Evolutionary conservation across 2,329 filamentous ascomycete species (phyloP).

Genomic region (Endoconidiophora laricicola): DNA sequence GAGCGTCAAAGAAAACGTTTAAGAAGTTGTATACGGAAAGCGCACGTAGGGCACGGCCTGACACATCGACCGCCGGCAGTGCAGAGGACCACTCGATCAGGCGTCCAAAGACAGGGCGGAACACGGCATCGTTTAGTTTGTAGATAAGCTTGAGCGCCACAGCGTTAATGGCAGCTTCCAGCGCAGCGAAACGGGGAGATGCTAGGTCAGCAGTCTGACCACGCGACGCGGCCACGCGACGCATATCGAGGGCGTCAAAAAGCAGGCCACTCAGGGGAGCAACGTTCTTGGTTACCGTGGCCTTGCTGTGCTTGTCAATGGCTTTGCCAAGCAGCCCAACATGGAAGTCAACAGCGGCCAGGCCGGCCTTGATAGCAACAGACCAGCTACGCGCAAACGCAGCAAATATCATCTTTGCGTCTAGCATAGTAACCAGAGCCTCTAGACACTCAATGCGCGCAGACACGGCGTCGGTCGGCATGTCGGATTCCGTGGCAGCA

Average conservation of each 20-base stretch:
- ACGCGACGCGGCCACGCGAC: constrained; percentile 36
- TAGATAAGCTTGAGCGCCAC: constrained; percentile 79
- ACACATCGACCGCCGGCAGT: constrained; percentile 43
- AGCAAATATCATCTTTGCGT: constrained; percentile 59
- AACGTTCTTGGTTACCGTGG: constrained; percentile 59
- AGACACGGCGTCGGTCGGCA: constrained; percentile 46
- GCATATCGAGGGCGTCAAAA: constrained; percentile 45
- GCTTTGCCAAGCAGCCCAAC: constrained; percentile 52
- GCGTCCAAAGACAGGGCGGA: constrained; percentile 77
- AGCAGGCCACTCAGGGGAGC: constrained; percentile 49
- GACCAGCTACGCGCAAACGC: constrained; percentile 58
- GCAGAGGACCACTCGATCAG: constrained; percentile 64
- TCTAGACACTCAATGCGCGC: constrained; percentile 53
- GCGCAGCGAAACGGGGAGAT: constrained; percentile 33
- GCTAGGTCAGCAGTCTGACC: constrained; percentile 28
- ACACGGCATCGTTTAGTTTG: constrained; percentile 87
- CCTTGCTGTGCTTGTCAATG: constrained; percentile 64
- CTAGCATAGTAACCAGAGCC: constrained; percentile 60
- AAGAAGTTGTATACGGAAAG: constrained; percentile 73
- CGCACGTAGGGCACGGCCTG: constrained; percentile 43
- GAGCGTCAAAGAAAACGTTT: constrained; percentile 59
- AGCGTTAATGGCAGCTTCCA: constrained; percentile 51
- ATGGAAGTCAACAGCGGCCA: constrained; percentile 48
- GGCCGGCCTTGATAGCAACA: constrained; percentile 43
- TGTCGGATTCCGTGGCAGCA: constrained; percentile 34